phyloP scores from a whole-genome alignment of 306 rosid species.

The Prunus davidiana region DNA sequence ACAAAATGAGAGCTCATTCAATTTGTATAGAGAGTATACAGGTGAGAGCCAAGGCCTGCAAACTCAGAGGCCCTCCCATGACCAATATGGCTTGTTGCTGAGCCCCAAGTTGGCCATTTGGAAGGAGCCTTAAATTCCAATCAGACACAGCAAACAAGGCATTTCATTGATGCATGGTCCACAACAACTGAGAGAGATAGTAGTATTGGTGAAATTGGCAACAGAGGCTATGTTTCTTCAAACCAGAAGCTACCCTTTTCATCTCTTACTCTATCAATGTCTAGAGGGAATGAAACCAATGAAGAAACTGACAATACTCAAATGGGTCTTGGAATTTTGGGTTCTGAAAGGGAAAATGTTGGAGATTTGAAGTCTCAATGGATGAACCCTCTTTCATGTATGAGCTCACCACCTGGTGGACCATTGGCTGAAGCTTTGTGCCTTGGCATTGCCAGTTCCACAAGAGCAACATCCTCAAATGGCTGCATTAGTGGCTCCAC shows the following conservation, averaged over 20 bases:
- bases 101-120: too few relatives aligned
- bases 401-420: conserved; percentile 33
- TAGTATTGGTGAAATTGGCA: not conserved
- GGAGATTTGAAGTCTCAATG: conserved; percentile 22
- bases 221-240: not conserved
- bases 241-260: conserved; percentile 25
- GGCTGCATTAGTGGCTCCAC: conserved; percentile 13
- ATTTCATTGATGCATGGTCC: conserved; percentile 33
- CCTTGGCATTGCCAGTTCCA: conserved; percentile 31
- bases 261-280: conserved; percentile 29
- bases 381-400: conserved; percentile 31
- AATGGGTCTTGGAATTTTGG: conserved; percentile 16
- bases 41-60: not conserved
- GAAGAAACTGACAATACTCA: conserved; percentile 5
- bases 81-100: too few relatives aligned
- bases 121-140: conserved; percentile 6
- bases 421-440: conserved; percentile 42
- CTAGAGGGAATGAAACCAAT: not conserved
- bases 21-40: not conserved
- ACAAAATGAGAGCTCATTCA: not conserved
- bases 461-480: not conserved
- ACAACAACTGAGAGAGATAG: conserved; percentile 14
- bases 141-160: conserved; percentile 21
- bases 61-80: not conserved
- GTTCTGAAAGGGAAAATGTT: conserved; percentile 9